Evolutionary conservation across 345 rosid species (phyloP).

Genomic region (Combretum micranthum): DNA sequence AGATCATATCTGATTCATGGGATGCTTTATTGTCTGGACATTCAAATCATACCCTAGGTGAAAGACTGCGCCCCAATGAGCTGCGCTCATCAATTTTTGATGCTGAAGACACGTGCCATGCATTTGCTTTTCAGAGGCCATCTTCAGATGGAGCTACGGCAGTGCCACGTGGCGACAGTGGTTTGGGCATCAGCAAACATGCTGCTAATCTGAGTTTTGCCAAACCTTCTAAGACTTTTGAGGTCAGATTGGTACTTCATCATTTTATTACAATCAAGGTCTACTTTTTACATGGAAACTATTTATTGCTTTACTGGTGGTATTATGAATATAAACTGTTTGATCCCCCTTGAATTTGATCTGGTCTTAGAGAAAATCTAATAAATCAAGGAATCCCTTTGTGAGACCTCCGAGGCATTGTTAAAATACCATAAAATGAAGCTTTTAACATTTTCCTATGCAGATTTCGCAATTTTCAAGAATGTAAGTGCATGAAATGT

Average conservation of each 20-base stretch:
- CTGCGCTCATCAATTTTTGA: slow-evolving; percentile 63
- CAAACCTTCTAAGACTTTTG: slow-evolving; percentile 19
- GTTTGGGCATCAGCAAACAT: slow-evolving; percentile 16
- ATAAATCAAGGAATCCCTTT: too few relatives aligned
- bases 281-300: background rate
- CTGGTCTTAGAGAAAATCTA: too few relatives aligned
- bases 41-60: slow-evolving; percentile 29
- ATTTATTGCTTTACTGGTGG: background rate
- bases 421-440: too few relatives aligned
- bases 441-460: too few relatives aligned
- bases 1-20: slow-evolving; percentile 57
- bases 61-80: slow-evolving; percentile 24
- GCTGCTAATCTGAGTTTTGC: slow-evolving; percentile 20
- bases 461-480: too few relatives aligned
- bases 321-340: too few relatives aligned
- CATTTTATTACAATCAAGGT: background rate
- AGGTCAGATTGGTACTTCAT: slow-evolving; percentile 27
- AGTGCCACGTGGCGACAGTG: background rate
- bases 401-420: too few relatives aligned
- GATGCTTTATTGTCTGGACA: slow-evolving; percentile 57
- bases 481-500: too few relatives aligned
- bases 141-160: slow-evolving; percentile 20
- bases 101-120: slow-evolving; percentile 93
- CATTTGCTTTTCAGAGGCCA: slow-evolving; percentile 57
- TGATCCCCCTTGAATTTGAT: too few relatives aligned